phyloP scores from a whole-genome alignment of 768 basidiomycete genomes.

The Rubroboletus pulcherrimus region DNA sequence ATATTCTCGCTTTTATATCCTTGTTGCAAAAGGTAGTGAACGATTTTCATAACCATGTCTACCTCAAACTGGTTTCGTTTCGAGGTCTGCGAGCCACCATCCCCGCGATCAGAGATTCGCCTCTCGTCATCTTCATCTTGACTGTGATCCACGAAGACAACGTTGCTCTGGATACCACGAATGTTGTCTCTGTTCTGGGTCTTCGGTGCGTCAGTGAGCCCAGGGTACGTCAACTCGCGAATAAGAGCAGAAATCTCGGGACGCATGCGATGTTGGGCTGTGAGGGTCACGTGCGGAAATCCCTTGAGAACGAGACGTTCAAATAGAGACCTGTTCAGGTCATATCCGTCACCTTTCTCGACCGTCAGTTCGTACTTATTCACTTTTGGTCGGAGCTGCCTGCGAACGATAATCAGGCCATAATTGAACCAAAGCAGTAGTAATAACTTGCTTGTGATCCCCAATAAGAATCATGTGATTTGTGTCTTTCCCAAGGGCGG shows the following conservation, averaged over 20 bases:
- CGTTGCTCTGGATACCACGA: constrained; percentile 51
- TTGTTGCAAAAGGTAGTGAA: constrained; percentile 63
- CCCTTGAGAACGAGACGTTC: constrained; percentile 61
- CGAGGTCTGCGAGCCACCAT: constrained; percentile 46
- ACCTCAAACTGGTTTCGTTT: constrained; percentile 62
- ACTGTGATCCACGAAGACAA: constrained; percentile 59
- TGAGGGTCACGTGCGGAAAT: constrained; percentile 58
- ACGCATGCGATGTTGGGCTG: constrained; percentile 67
- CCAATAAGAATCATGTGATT: constrained; percentile 64
- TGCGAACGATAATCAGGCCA: constrained; percentile 20
- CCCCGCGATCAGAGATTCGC: constrained; percentile 41
- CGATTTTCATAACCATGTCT: constrained; percentile 60
- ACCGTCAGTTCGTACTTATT: constrained; percentile 62
- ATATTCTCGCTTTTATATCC: constrained; percentile 60
- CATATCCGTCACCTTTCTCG: constrained; percentile 64
- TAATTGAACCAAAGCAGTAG: not conserved
- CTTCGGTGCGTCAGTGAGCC: constrained; percentile 50
- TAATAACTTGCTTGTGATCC: constrained; percentile 62
- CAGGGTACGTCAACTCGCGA: constrained; percentile 61
- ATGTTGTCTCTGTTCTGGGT: constrained; percentile 51
- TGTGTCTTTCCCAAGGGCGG: constrained; percentile 45
- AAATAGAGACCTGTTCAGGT: constrained; percentile 65
- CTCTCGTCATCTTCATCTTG: constrained; percentile 49
- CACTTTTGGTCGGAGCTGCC: constrained; percentile 71
- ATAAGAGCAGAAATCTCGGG: constrained; percentile 67